Percentiles rank a stretch among this genome's conserved stretches.
These are phyloP conservation scores for Cercospora brassicicola DNA, from an alignment of 2,329 filamentous ascomycete genomes.

Conservation along the genomic window DNA sequence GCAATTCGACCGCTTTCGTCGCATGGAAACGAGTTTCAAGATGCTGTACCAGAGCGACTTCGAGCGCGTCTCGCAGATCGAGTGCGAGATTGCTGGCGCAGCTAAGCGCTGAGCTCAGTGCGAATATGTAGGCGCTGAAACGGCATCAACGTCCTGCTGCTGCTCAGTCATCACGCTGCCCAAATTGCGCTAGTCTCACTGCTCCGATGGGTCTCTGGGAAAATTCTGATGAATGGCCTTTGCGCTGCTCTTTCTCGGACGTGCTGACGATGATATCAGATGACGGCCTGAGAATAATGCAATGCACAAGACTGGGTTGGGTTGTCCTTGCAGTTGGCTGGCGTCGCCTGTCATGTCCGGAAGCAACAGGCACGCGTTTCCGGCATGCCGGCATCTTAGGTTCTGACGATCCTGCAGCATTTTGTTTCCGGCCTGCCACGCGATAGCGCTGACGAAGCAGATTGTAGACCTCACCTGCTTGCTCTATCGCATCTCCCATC, in stretches of 20 bases:
- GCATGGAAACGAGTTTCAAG: not conserved
- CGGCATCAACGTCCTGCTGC: not conserved
- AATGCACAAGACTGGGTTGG: not conserved
- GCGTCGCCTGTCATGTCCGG: not conserved
- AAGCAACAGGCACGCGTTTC: not conserved
- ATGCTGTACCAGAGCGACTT: not conserved
- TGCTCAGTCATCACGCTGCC: not conserved
- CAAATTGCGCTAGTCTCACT: not conserved
- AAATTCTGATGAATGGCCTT: not conserved
- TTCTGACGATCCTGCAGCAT: conserved; percentile 1
- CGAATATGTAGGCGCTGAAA: not conserved
- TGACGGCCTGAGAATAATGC: not conserved
- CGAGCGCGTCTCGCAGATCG: not conserved
- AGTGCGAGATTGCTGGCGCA: not conserved
- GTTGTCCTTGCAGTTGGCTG: not conserved
- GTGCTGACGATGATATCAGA: not conserved
- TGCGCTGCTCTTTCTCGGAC: not conserved
- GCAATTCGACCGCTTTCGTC: not conserved
- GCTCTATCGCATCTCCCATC: not conserved
- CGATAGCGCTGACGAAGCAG: not conserved
- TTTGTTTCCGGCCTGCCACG: not conserved
- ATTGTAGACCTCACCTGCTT: not conserved
- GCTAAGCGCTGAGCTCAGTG: not conserved
- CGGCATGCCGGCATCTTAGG: not conserved
- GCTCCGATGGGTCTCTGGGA: not conserved